Conservation (phyloP, 148 eudicot genomes). For the Silene uniflora region DNA sequence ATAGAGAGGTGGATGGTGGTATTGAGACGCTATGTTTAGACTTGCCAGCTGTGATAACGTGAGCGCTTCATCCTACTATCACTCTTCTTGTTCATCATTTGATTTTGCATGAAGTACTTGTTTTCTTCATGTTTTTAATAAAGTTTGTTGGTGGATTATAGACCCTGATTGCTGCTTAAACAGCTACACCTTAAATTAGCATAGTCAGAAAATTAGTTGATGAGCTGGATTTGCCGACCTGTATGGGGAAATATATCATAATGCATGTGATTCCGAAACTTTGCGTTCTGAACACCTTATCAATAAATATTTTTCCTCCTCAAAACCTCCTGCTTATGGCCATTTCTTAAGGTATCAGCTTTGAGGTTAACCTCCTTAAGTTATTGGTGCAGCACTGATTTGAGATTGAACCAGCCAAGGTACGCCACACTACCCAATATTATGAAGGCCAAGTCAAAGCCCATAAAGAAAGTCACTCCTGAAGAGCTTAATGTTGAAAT, state of each 20-base stretch:
- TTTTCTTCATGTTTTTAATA: constrained; percentile 5
- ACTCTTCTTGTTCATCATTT: constrained; percentile 11
- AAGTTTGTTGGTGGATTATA: background rate
- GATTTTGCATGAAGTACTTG: background rate
- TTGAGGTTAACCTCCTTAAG: constrained; percentile 3
- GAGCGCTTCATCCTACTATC: constrained; percentile 22
- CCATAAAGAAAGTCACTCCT: constrained; percentile 65
- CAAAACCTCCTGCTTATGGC: no score
- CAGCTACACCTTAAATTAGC: background rate
- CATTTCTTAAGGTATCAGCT: background rate
- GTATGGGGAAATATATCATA: no score
- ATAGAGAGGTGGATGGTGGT: constrained; percentile 98
- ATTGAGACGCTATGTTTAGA: constrained; percentile 78
- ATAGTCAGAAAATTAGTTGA: background rate
- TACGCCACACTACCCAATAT: constrained; percentile 93
- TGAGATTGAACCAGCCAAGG: constrained; percentile 98
- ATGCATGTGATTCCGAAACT: no score
- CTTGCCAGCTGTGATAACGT: constrained; percentile 94
- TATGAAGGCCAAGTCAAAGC: constrained; percentile 89
- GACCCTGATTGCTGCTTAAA: background rate
- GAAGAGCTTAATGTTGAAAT: constrained; percentile 72
- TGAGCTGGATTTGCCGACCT: background rate
- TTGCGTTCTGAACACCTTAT: no score
- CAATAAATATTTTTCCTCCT: no score
- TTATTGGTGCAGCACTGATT: constrained; percentile 66